Percentiles rank a stretch among this genome's conserved stretches.
Conservation (phyloP, 805 yeast genomes). For the Starmerella apicola region DNA sequence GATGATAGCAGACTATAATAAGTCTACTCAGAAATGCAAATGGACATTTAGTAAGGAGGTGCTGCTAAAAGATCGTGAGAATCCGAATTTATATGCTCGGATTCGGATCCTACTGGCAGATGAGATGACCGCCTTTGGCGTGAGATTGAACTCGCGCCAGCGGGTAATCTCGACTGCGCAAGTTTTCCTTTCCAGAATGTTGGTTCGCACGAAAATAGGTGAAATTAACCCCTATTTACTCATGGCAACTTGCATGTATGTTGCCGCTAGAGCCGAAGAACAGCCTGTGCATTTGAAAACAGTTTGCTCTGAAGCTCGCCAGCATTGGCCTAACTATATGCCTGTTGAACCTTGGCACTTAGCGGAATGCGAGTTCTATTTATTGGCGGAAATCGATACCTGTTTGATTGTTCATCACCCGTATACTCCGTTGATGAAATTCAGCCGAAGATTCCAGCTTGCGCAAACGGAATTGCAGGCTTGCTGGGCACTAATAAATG, state of each 20-base stretch:
- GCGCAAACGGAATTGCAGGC: conserved; percentile 54
- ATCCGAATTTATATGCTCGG: conserved; percentile 24
- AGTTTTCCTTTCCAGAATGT: conserved; percentile 65
- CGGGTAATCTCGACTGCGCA: conserved; percentile 82
- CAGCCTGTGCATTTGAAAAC: conserved; percentile 87
- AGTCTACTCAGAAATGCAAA: conserved; percentile 60
- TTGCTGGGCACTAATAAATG: conserved; percentile 83
- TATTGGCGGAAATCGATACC: conserved; percentile 65
- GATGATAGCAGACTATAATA: conserved; percentile 63
- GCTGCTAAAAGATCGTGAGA: conserved; percentile 33
- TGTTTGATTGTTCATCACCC: conserved; percentile 33
- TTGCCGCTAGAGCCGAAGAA: conserved; percentile 91
- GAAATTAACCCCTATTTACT: conserved; percentile 75
- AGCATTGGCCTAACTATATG: conserved; percentile 87
- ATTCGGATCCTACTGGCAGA: conserved; percentile 61
- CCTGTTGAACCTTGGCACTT: conserved; percentile 83
- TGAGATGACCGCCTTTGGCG: conserved; percentile 60
- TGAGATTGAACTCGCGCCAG: conserved; percentile 67
- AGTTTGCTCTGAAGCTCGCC: conserved; percentile 70
- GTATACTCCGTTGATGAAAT: conserved; percentile 28
- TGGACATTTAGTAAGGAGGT: conserved; percentile 72
- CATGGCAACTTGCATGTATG: conserved; percentile 72
- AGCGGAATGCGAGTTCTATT: conserved; percentile 90
- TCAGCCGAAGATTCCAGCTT: conserved; percentile 44
- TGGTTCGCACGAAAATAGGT: conserved; percentile 44